These are phyloP conservation scores for Schwanniomyces vanrijiae DNA, from an alignment of 805 yeast genomes.

Conservation along the genomic window DNA sequence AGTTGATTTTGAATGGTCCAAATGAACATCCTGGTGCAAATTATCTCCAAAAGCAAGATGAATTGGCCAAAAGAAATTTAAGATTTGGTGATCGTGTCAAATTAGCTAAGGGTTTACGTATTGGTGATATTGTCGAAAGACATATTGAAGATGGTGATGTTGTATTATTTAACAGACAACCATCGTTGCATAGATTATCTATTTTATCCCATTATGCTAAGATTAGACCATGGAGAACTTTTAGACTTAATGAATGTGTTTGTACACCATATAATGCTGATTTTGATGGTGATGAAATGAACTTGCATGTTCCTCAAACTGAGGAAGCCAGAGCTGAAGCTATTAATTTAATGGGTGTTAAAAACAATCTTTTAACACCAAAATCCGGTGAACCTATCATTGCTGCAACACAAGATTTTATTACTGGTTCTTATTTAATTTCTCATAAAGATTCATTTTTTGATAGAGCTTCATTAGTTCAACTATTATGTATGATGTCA, in stretches of 20 bases:
- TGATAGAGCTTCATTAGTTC: conserved; percentile 82
- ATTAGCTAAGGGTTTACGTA: conserved; percentile 70
- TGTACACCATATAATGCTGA: conserved; percentile 99
- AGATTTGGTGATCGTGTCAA: conserved; percentile 83
- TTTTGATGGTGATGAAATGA: conserved; percentile 99
- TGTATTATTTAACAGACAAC: conserved; percentile 95
- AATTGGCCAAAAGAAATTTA: conserved; percentile 81
- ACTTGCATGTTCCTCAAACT: conserved; percentile 97
- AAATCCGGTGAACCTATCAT: conserved; percentile 98
- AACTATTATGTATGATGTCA: conserved; percentile 90
- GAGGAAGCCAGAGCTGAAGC: conserved; percentile 99
- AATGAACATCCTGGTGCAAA: conserved; percentile 95
- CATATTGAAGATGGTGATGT: conserved; percentile 97
- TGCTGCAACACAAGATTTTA: conserved; percentile 99
- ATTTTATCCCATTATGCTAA: conserved; percentile 95
- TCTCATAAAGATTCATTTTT: conserved; percentile 92
- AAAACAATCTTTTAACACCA: conserved; percentile 91
- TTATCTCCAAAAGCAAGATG: conserved; percentile 79
- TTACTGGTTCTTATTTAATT: conserved; percentile 91
- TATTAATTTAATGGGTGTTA: conserved; percentile 97
- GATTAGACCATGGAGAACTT: conserved; percentile 97
- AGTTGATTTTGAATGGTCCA: conserved; percentile 80
- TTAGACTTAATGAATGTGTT: conserved; percentile 95
- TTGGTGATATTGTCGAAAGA: conserved; percentile 94
- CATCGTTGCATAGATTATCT: conserved; percentile 92